A percentile compares a stretch with the other conserved stretches of the same genome.
Conservation (phyloP, 176 grass and related monocot genomes). For the Rhipidocladum racemiflorum region DNA sequence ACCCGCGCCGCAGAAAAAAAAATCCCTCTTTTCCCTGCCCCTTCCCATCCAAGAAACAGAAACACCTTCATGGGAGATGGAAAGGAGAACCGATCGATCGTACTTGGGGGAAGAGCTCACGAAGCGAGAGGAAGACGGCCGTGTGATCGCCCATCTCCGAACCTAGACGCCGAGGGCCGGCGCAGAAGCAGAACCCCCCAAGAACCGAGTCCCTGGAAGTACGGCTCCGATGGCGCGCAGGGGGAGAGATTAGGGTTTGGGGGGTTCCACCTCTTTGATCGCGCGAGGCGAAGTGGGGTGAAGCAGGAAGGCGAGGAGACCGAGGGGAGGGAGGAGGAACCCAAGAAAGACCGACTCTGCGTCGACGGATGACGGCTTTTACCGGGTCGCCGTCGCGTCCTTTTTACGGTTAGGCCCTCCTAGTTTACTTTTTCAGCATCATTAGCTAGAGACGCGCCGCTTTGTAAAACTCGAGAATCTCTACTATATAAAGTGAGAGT, state of each 20-base stretch:
- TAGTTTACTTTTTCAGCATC: background rate
- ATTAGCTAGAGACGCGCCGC: too few relatives aligned
- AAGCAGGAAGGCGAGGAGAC: background rate
- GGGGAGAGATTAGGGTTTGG: constrained; percentile 33
- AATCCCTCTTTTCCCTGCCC: background rate
- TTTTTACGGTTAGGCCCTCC: background rate
- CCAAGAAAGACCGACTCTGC: too few relatives aligned
- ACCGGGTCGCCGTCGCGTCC: background rate
- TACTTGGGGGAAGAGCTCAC: constrained; percentile 48
- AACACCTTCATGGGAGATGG: background rate
- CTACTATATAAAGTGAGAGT: too few relatives aligned
- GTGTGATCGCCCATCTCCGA: constrained; percentile 42
- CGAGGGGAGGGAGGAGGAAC: background rate
- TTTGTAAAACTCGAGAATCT: too few relatives aligned
- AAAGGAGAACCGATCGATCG: background rate
- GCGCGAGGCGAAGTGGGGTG: background rate
- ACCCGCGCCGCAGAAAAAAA: background rate
- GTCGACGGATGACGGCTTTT: background rate
- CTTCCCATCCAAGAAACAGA: background rate
- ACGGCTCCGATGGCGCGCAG: background rate
- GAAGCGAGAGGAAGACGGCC: constrained; percentile 46
- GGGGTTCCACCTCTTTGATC: constrained; percentile 14
- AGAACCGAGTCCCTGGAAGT: background rate
- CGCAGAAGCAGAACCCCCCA: background rate
- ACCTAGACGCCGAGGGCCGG: background rate